Evolutionary conservation across 768 basidiomycete genomes (phyloP).

Genomic region (Gloeophyllum trabeum): DNA sequence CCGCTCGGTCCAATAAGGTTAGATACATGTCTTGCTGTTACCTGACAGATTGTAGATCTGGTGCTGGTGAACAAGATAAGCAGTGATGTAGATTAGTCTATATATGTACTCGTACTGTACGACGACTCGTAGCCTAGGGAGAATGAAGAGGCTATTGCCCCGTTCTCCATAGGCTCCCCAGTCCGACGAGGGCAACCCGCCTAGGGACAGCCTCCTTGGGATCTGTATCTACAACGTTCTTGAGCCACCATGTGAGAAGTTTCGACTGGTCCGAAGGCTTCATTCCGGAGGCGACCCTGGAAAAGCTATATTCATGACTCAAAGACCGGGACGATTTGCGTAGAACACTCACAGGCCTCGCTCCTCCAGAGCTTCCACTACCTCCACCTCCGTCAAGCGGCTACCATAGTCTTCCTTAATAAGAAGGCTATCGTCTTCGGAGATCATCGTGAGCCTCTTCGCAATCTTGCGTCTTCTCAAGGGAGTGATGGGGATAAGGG

Average conservation of each 20-base stretch:
- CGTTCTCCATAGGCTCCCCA: neutral
- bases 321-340: neutral
- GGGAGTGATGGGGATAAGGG: no score
- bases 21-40: no score
- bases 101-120: no score
- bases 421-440: constrained; percentile 56
- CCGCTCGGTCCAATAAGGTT: no score
- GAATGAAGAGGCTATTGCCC: no score
- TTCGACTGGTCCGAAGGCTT: constrained; percentile 7
- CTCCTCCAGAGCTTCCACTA: constrained; percentile 59
- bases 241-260: constrained; percentile 57
- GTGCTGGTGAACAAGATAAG: constrained; percentile 19
- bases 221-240: constrained; percentile 25
- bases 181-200: constrained; percentile 38
- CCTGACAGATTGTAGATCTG: neutral
- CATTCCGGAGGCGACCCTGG: neutral
- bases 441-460: constrained; percentile 26
- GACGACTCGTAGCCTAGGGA: no score
- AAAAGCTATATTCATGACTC: neutral
- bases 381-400: constrained; percentile 38
- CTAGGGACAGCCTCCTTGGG: constrained; percentile 27
- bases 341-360: constrained; percentile 58
- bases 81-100: constrained; percentile 3
- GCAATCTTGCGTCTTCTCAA: no score
- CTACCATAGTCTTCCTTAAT: constrained; percentile 32